Evolutionary conservation across 257 asterid genomes (phyloP), one percentile per base, ranked within the genome.

Genomic region (Solanum ossicruentum): DNA sequence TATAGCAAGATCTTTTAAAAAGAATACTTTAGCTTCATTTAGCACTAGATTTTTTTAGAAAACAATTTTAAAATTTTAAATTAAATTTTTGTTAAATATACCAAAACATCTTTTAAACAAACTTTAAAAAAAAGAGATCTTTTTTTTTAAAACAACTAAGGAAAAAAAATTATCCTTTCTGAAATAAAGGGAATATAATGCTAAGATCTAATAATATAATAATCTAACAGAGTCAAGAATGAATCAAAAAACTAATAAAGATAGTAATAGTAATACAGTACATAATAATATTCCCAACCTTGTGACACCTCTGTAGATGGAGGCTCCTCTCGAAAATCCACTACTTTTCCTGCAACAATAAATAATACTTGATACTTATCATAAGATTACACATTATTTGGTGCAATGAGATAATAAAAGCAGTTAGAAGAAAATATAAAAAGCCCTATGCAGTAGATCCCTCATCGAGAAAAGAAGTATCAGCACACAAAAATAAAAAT

Each of bases 241-340:
- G 21, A n/a, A 10, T n/a, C 67, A n/a, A 36, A 36, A 36, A 36
- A 36, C 7, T 36, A 36, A 36, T 36, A 36, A 36, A 36, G 41
- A 36, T 36, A 36, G 41, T 36, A 36, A 4, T 36, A 36, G 41
- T 36, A 36, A 36, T 36, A 36, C 41, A 5, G 41, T 36, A 36
- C 41, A 36, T 17, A 16, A 67, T 32, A 67, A 47, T 49, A 49
- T 13, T 75, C 3, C 60, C 20, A 58, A 93, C 99, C 99, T 92
- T 45, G 98, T 96, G 51, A 96, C 98, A 52, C 99, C 99, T 91
- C 99, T 92, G 84, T 94, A 96, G 39, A 93, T 93, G 18, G 97
- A 96, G 54, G 99, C 98, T 11, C 99, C 98, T 41, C 99, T 87
- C 5, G 98, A 96, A 84, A 96, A 96, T 32, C 98, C 99, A 88